A percentile compares a stretch with the other conserved stretches of the same genome.
Evolutionary conservation across 164 flowering plant species (phyloP).

Genomic region (Vitis rupestris): DNA sequence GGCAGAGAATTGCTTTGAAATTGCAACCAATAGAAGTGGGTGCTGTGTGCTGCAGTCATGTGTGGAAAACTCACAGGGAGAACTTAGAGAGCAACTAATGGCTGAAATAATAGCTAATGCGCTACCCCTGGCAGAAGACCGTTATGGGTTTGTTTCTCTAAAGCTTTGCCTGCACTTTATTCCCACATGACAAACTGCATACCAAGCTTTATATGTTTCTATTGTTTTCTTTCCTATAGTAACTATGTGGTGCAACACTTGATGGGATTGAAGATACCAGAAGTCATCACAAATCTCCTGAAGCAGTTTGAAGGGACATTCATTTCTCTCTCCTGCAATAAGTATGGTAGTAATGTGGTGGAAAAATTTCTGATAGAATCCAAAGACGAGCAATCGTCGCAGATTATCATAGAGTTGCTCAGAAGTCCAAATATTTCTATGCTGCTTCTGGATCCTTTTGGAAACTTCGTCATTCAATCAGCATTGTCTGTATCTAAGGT

Average conservation of each 20-base stretch:
- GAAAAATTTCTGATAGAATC: slow-evolving; percentile 40
- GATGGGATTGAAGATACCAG: slow-evolving; percentile 19
- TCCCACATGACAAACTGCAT: background rate
- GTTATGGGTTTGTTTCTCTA: slow-evolving; percentile 33
- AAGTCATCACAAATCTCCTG: slow-evolving; percentile 21
- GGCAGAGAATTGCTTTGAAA: slow-evolving; percentile 22
- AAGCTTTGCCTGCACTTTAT: background rate
- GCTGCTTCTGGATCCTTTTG: slow-evolving; percentile 41
- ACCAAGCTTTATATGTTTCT: background rate
- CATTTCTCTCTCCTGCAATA: slow-evolving; percentile 33
- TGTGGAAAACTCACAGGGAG: slow-evolving; percentile 22
- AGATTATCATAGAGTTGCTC: slow-evolving; percentile 39
- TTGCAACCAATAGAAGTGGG: slow-evolving; percentile 40
- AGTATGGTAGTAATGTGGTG: slow-evolving; percentile 58
- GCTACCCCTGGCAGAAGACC: slow-evolving; percentile 27
- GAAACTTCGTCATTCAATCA: slow-evolving; percentile 49
- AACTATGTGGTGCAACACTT: slow-evolving; percentile 54
- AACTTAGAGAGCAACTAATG: slow-evolving; percentile 19
- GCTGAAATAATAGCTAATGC: slow-evolving; percentile 30
- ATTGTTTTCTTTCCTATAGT: slow-evolving; percentile 13
- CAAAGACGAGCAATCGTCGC: slow-evolving; percentile 5
- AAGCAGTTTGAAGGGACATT: slow-evolving; percentile 31
- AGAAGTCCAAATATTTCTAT: slow-evolving; percentile 13
- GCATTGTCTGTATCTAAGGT: slow-evolving; percentile 44
- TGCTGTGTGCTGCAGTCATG: slow-evolving; percentile 43